Evolutionary conservation across 2,329 filamentous ascomycete genomes (phyloP).

Genomic region (Corynespora cassiicola): DNA sequence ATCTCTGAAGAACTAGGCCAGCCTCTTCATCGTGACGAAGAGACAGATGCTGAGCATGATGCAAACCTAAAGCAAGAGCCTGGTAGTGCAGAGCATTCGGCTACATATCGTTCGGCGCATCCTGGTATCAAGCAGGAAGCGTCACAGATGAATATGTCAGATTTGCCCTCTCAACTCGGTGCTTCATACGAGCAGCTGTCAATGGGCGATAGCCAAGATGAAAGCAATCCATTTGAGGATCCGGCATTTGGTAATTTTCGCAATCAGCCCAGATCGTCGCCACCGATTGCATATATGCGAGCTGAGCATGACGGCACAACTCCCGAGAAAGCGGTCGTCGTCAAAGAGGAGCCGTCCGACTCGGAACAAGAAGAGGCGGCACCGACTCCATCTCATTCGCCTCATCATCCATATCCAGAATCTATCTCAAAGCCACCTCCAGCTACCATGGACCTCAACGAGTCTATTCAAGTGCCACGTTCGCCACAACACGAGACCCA

Average conservation of each 20-base stretch:
- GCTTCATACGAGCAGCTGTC: no score
- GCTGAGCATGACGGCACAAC: not conserved
- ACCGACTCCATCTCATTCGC: conserved; percentile 6
- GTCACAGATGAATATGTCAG: not conserved
- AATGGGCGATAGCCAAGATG: no score
- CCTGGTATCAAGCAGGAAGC: conserved; percentile 13
- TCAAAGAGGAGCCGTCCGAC: conserved; percentile 14
- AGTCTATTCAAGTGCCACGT: conserved; percentile 27
- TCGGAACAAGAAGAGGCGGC: conserved; percentile 13
- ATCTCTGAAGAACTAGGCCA: conserved; percentile 16
- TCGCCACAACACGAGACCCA: conserved; percentile 29
- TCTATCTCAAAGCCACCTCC: conserved; percentile 4
- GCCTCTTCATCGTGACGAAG: conserved; percentile 1
- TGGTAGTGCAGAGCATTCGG: not conserved
- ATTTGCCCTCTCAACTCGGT: no score
- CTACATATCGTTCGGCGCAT: conserved; percentile 6
- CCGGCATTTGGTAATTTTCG: no score
- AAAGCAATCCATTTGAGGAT: no score
- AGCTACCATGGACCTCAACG: conserved; percentile 18
- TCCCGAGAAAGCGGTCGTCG: conserved; percentile 1
- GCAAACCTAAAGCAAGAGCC: conserved; percentile 13
- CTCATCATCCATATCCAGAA: conserved; percentile 8
- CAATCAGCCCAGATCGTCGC: not conserved
- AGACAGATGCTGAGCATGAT: conserved; percentile 28
- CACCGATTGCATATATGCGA: not conserved